A percentile compares a stretch with the other conserved stretches of the same genome.
Conservation (phyloP, 371 early-diverging fungal genomes). For the Mortierella sp. region DNA sequence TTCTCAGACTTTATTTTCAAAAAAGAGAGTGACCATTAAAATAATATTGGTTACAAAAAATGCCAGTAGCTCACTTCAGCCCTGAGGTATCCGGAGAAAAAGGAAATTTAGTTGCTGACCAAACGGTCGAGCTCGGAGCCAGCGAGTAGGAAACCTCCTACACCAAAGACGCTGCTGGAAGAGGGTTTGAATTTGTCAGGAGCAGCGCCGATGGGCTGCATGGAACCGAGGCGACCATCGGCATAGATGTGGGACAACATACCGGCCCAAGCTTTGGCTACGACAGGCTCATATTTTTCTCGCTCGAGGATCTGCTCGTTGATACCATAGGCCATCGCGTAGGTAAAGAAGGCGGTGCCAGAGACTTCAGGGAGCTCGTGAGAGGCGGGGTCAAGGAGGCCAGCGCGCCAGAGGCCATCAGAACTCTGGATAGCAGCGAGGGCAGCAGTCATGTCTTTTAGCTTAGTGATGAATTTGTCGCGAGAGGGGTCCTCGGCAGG, state of each 20-base stretch:
- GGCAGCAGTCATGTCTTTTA: conserved; percentile 2
- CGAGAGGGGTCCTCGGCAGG: not conserved
- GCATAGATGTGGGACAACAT: conserved; percentile 8
- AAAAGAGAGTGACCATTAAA: no score
- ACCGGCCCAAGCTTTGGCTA: conserved; percentile 8
- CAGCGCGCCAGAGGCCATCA: conserved; percentile 2
- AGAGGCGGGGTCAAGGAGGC: not conserved
- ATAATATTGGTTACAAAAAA: no score
- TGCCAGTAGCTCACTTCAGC: no score
- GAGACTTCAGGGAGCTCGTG: conserved; percentile 2
- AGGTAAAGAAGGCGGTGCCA: conserved; percentile 2
- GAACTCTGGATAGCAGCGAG: conserved; percentile 1
- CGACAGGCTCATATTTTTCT: conserved; percentile 1
- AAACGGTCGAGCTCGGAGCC: no score
- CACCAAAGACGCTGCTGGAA: no score
- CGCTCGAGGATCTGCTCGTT: not conserved
- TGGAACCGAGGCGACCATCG: conserved; percentile 1
- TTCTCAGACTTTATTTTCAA: no score
- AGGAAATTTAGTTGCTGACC: no score
- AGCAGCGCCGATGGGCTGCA: not conserved
- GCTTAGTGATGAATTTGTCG: not conserved
- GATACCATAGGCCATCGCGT: conserved; percentile 6
- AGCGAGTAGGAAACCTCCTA: no score
- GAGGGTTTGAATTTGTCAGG: no score
- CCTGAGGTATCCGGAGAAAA: no score